Evolutionary conservation across 441 rosid species (phyloP), one percentile per base, ranked within the genome.

Genomic region (Rhodomyrtus psidioides): DNA sequence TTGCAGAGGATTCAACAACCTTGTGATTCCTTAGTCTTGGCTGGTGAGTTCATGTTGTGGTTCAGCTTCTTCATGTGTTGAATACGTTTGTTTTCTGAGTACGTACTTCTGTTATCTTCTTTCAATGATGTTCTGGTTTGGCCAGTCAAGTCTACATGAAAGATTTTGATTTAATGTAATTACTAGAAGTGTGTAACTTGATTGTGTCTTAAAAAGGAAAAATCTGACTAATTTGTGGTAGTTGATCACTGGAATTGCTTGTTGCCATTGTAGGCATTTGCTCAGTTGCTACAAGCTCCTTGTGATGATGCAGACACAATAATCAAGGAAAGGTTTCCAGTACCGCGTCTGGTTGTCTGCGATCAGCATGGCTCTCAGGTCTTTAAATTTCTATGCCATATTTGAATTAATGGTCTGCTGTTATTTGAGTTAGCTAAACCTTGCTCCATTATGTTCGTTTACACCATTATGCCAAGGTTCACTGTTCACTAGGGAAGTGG

Each of bases 301-400:
- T 89, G 24, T 55, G 95, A 91, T 86, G 94, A 93, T 86, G 90
- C 92, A 23, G 92, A 90, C 79, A 89, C 86, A 34, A 93, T 95
- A 83, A 90, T 96, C 83, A 94, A 88, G 87, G 94, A 95, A 88
- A 93, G 99, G 90, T 97, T 97, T 89, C 99, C 99, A 15, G 93
- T 91, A 51, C 98, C 99, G 55, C 97, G 99, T 83, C 88, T 96
- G 39, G 99, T 96, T 84, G 89, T 93, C 79, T 97, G 98, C 76
- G 97, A 97, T 91, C 99, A 97, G 90, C 94, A 96, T 88, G 97
- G 98, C 84, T 97, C 99, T 58, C 99, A 96, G 99, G 98, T 96
- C 83, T 59, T 91, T 86, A 75, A 3, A 60, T 76, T 27, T 82
- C 55, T 28, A 49, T 51, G 10, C 55, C 26, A 16, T 56, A 15